phyloP scores from a whole-genome alignment of 495 filamentous ascomycete species.

The Hamigera avellanea region DNA sequence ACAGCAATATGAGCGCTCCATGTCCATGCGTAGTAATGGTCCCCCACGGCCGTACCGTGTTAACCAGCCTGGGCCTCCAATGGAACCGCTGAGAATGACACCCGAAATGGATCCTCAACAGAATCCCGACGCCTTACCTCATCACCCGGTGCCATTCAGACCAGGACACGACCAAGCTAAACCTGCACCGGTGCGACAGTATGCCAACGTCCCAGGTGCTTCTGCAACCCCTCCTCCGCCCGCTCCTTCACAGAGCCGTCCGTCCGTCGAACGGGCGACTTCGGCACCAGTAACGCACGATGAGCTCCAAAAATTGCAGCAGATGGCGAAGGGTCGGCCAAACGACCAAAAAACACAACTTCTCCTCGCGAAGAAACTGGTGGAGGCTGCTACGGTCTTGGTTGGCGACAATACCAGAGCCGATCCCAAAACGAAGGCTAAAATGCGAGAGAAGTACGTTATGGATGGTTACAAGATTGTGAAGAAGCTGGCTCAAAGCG shows the following conservation, averaged over 20 bases:
- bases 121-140: constrained; percentile 53
- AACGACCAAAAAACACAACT: constrained; percentile 60
- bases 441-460: constrained; percentile 71
- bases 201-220: constrained; percentile 33
- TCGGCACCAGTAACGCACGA: constrained; percentile 55
- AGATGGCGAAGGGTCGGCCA: constrained; percentile 54
- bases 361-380: constrained; percentile 67
- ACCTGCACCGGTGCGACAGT: constrained; percentile 65
- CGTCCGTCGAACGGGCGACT: constrained; percentile 16
- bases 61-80: constrained; percentile 13
- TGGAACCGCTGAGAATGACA: constrained; percentile 8
- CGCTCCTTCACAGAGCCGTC: constrained; percentile 7
- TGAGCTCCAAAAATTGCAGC: constrained; percentile 66
- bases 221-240: constrained; percentile 21
- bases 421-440: constrained; percentile 62
- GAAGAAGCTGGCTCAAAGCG: constrained; percentile 64
- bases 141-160: constrained; percentile 71
- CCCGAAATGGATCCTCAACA: too few species aligned
- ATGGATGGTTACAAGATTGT: constrained; percentile 81
- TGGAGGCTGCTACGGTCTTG: constrained; percentile 72
- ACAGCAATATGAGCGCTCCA: too few species aligned
- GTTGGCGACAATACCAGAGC: constrained; percentile 54
- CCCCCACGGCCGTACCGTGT: constrained; percentile 12
- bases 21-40: constrained; percentile 9
- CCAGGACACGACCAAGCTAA: constrained; percentile 58